Evolutionary conservation across 148 eudicot genomes (phyloP).

Genomic region (Cornus kousa): DNA sequence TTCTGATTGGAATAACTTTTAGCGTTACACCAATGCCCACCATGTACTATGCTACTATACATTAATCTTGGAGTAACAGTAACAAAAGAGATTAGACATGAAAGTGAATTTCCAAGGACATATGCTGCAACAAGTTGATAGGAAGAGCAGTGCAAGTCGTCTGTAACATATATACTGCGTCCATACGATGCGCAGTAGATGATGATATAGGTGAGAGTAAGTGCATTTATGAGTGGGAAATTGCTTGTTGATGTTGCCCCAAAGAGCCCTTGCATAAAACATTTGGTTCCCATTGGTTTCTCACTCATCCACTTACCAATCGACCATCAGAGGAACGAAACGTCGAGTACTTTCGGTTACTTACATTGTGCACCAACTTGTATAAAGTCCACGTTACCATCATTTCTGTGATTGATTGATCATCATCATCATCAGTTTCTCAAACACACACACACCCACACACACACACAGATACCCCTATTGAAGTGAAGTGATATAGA

Average conservation of each 20-base stretch:
- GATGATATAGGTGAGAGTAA: too few species aligned
- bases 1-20: too few species aligned
- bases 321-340: constrained; percentile 20
- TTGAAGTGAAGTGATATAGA: constrained; percentile 19
- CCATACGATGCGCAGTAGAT: neutral
- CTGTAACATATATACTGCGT: too few species aligned
- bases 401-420: neutral
- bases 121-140: too few species aligned
- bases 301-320: neutral
- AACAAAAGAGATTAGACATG: too few species aligned
- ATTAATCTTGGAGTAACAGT: too few species aligned
- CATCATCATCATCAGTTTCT: neutral
- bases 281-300: neutral
- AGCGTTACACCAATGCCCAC: too few species aligned
- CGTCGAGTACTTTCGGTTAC: constrained; percentile 9
- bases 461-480: neutral
- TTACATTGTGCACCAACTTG: neutral
- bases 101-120: too few species aligned
- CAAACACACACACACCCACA: too few species aligned
- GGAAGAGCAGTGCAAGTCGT: too few species aligned
- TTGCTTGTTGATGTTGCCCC: neutral
- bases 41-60: too few species aligned
- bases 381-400: constrained; percentile 5
- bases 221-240: neutral
- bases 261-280: neutral